phyloP scores from a whole-genome alignment of 2,329 filamentous ascomycete species.

The Shiraia bambusicola region DNA sequence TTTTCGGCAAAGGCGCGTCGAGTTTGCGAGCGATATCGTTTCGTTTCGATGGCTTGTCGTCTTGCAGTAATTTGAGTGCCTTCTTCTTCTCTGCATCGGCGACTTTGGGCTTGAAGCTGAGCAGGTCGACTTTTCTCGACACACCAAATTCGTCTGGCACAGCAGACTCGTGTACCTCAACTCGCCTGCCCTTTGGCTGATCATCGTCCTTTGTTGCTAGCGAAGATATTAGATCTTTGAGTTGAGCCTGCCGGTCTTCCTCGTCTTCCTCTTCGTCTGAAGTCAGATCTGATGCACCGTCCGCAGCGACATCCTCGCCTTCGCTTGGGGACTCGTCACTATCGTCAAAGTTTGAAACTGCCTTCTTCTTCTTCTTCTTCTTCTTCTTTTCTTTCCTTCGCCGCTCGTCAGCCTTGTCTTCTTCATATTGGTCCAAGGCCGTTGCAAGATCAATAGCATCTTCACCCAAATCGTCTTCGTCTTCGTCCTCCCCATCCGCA shows the following conservation, averaged over 20 bases:
- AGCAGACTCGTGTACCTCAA: conserved; percentile 59
- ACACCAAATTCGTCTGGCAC: conserved; percentile 62
- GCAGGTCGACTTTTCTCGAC: conserved; percentile 70
- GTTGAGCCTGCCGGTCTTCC: conserved; percentile 61
- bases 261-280: conserved; percentile 49
- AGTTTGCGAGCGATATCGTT: conserved; percentile 67
- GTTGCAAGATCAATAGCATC: conserved; percentile 65
- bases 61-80: conserved; percentile 72
- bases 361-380: conserved; percentile 44
- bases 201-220: conserved; percentile 53
- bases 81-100: conserved; percentile 76
- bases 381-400: conserved; percentile 29
- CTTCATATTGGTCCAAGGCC: conserved; percentile 56
- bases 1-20: conserved; percentile 77
- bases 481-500: conserved; percentile 52
- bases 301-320: conserved; percentile 47
- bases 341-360: conserved; percentile 47
- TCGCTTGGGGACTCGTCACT: conserved; percentile 57
- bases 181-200: conserved; percentile 34
- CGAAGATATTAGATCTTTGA: conserved; percentile 69
- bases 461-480: conserved; percentile 64
- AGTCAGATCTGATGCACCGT: conserved; percentile 54
- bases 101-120: conserved; percentile 72
- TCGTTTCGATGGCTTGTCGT: conserved; percentile 61
- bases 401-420: conserved; percentile 37